Conservation (phyloP, 1,139 yeast species). For the Saccharomyces hybrid region DNA sequence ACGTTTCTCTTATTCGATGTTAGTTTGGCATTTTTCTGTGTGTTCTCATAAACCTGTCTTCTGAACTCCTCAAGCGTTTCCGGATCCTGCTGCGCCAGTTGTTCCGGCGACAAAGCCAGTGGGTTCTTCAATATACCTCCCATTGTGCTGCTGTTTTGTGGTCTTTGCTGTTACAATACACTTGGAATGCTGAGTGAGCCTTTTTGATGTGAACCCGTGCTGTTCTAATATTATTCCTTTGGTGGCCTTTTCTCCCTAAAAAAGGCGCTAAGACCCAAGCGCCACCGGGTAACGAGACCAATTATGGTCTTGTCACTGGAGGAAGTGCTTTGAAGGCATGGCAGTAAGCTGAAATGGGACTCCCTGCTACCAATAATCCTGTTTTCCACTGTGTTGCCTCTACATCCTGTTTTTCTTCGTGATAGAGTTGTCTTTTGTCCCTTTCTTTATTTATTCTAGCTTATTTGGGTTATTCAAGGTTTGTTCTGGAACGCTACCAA, state of each 20-base stretch:
- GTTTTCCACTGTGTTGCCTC: too few species aligned
- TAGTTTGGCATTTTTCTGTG: conserved; percentile 39
- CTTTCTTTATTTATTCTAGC: too few species aligned
- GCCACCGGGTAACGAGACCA: neutral
- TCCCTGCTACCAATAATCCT: too few species aligned
- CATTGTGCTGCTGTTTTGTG: conserved; percentile 15
- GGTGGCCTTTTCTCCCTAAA: neutral
- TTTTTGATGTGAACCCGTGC: neutral
- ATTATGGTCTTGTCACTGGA: neutral
- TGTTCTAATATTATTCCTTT: neutral
- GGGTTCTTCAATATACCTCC: conserved; percentile 38
- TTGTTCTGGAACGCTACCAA: too few species aligned
- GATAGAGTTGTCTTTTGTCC: too few species aligned
- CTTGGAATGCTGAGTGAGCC: neutral
- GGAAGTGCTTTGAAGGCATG: neutral
- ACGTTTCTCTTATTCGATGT: conserved; percentile 15
- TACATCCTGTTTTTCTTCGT: too few species aligned
- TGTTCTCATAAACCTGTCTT: conserved; percentile 42
- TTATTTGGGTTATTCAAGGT: too few species aligned
- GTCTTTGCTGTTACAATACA: neutral
- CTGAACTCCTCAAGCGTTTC: conserved; percentile 42
- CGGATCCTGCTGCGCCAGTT: conserved; percentile 14
- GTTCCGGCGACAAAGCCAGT: conserved; percentile 17
- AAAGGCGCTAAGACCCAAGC: neutral
- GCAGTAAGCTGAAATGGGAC: too few species aligned